Conservation (phyloP, 2,329 filamentous ascomycete genomes). For the Harringtonia aguacate region DNA sequence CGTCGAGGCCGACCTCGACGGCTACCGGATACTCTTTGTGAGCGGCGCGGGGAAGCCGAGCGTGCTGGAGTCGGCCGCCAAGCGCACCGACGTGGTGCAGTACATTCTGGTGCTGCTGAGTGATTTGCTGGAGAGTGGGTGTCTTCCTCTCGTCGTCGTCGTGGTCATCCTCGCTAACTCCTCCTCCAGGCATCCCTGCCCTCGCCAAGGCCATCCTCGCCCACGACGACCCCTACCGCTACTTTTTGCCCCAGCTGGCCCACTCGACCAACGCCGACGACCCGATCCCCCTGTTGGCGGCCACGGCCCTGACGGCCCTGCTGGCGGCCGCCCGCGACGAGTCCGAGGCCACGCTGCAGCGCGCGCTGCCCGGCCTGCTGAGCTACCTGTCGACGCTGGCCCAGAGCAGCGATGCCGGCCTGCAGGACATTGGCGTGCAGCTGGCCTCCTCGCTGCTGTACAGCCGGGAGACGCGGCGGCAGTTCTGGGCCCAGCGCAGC, state of each 20-base stretch:
- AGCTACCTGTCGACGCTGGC: constrained; percentile 76
- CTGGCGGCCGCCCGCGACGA: constrained; percentile 58
- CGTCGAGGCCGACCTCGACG: constrained; percentile 68
- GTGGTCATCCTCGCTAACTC: background rate
- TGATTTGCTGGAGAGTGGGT: constrained; percentile 75
- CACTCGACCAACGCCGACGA: constrained; percentile 68
- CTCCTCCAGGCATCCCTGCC: constrained; percentile 34
- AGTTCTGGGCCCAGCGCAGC: constrained; percentile 86
- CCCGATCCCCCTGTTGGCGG: constrained; percentile 79
- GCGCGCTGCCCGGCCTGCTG: constrained; percentile 70
- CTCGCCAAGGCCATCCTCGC: constrained; percentile 68
- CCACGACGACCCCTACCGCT: constrained; percentile 61
- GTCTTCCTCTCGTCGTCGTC: background rate
- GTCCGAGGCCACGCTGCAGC: constrained; percentile 53
- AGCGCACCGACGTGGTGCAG: constrained; percentile 83
- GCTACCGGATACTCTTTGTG: constrained; percentile 71
- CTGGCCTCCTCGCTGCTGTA: constrained; percentile 80
- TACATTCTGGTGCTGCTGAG: constrained; percentile 85
- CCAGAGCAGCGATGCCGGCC: constrained; percentile 69
- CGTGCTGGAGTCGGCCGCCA: constrained; percentile 75
- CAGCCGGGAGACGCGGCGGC: constrained; percentile 58
- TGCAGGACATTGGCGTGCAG: constrained; percentile 93
- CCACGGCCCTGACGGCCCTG: constrained; percentile 73
- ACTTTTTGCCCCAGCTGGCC: constrained; percentile 72
- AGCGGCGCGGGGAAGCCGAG: constrained; percentile 63